A percentile compares a stretch with the other conserved stretches of the same genome.
phyloP scores from a whole-genome alignment of 2,329 filamentous ascomycete genomes.

The Ceratocystis colombiana region DNA sequence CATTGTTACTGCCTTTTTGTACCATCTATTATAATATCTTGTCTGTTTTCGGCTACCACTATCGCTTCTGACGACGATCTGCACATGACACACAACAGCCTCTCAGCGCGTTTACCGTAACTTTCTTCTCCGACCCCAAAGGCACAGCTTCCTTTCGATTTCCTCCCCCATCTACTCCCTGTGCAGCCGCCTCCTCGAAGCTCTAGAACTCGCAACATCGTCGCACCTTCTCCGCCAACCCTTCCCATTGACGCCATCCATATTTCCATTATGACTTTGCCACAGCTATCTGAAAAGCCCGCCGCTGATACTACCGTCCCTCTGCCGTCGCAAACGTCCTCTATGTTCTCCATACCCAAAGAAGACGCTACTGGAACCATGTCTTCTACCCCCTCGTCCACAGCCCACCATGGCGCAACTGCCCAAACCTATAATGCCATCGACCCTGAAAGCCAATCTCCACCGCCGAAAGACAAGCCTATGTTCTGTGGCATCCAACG shows the following conservation, averaged over 20 bases:
- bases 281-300: neutral
- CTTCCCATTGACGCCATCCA: neutral
- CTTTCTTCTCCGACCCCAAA: no score
- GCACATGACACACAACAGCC: no score
- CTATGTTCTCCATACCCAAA: constrained; percentile 19
- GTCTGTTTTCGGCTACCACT: no score
- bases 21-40: neutral
- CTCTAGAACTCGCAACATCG: no score
- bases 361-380: constrained; percentile 18
- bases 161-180: no score
- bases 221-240: no score
- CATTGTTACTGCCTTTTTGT: neutral
- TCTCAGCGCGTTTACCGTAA: no score
- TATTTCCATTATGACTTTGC: neutral
- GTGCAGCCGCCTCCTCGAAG: no score
- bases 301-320: neutral
- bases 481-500: constrained; percentile 28
- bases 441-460: constrained; percentile 13
- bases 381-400: neutral
- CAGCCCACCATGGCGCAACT: constrained; percentile 11
- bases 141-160: no score
- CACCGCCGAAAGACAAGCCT: constrained; percentile 10
- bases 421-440: neutral
- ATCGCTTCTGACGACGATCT: no score
- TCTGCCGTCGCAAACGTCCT: constrained; percentile 15